Conservation (phyloP, 108 stramenopile genomes). For the Nitzschia putrida region DNA sequence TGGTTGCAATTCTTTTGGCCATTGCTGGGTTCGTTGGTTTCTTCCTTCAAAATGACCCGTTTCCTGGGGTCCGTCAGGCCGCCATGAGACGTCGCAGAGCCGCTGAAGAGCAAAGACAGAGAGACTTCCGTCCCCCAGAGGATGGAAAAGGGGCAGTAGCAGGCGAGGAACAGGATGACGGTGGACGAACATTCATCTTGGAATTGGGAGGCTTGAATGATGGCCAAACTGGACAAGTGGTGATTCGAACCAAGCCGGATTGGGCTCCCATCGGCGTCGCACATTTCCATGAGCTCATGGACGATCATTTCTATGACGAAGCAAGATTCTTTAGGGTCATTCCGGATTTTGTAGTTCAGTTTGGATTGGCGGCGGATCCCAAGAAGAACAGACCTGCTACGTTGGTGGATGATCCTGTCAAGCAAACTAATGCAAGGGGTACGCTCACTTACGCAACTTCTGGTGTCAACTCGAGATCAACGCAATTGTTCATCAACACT, state of each 20-base stretch:
- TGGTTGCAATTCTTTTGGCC: constrained; percentile 1
- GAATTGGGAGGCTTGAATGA: constrained; percentile 29
- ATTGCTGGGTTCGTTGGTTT: constrained; percentile 22
- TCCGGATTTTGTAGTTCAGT: constrained; percentile 79
- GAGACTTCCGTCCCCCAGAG: constrained; percentile 17
- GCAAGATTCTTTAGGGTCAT: constrained; percentile 77
- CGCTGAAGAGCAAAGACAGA: constrained; percentile 4
- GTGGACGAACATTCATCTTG: constrained; percentile 21
- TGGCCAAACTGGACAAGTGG: constrained; percentile 48
- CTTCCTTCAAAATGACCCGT: constrained; percentile 27
- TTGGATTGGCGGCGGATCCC: constrained; percentile 78
- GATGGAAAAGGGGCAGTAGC: not conserved
- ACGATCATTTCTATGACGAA: constrained; percentile 64
- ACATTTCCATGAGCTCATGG: constrained; percentile 63
- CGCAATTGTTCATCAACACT: constrained; percentile 88
- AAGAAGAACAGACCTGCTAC: constrained; percentile 36
- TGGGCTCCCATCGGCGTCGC: constrained; percentile 83
- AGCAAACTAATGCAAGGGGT: constrained; percentile 69
- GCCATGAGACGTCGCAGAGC: constrained; percentile 32
- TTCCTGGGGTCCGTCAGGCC: constrained; percentile 32
- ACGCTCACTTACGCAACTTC: constrained; percentile 84
- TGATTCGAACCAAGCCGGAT: constrained; percentile 53
- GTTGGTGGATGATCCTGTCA: constrained; percentile 84
- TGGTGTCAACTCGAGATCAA: constrained; percentile 83
- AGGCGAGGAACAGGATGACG: not conserved